Conservation (phyloP, 2,329 filamentous ascomycete genomes). For the Lachnellula suecica region DNA sequence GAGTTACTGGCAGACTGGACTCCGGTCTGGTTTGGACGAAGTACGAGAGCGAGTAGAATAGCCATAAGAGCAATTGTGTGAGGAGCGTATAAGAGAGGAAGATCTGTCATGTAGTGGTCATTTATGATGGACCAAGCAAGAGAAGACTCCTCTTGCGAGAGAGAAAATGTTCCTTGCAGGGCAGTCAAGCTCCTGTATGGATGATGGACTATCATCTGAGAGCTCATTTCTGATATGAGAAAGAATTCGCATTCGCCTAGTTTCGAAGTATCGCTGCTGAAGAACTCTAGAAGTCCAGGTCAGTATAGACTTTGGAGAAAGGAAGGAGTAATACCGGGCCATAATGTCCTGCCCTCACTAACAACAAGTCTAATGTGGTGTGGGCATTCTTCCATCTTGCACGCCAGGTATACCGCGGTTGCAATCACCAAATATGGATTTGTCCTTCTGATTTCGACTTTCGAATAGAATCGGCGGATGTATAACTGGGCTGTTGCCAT, state of each 20-base stretch:
- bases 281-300: slow-evolving; percentile 48
- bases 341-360: slow-evolving; percentile 80
- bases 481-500: slow-evolving; percentile 94
- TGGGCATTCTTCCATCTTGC: slow-evolving; percentile 96
- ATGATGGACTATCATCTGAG: slow-evolving; percentile 73
- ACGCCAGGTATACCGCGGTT: slow-evolving; percentile 92
- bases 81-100: slow-evolving; percentile 66
- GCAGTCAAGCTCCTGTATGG: slow-evolving; percentile 68
- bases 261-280: slow-evolving; percentile 63
- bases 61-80: slow-evolving; percentile 70
- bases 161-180: slow-evolving; percentile 56
- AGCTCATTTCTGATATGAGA: slow-evolving; percentile 71
- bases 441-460: slow-evolving; percentile 85
- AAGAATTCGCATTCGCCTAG: slow-evolving; percentile 75
- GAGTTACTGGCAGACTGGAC: slow-evolving; percentile 41
- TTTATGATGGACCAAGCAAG: slow-evolving; percentile 72
- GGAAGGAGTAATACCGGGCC: slow-evolving; percentile 58
- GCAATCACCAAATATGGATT: slow-evolving; percentile 91
- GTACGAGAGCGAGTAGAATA: slow-evolving; percentile 66
- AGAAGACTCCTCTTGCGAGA: slow-evolving; percentile 63
- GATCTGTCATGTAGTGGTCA: slow-evolving; percentile 71
- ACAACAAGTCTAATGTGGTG: slow-evolving; percentile 93
- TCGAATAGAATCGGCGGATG: slow-evolving; percentile 88
- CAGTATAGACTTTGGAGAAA: slow-evolving; percentile 2
- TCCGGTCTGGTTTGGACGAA: slow-evolving; percentile 55